Percentiles rank a stretch among this genome's conserved stretches.
phyloP scores from a whole-genome alignment of 768 basidiomycete species.

The Agaricus subrufescens region DNA sequence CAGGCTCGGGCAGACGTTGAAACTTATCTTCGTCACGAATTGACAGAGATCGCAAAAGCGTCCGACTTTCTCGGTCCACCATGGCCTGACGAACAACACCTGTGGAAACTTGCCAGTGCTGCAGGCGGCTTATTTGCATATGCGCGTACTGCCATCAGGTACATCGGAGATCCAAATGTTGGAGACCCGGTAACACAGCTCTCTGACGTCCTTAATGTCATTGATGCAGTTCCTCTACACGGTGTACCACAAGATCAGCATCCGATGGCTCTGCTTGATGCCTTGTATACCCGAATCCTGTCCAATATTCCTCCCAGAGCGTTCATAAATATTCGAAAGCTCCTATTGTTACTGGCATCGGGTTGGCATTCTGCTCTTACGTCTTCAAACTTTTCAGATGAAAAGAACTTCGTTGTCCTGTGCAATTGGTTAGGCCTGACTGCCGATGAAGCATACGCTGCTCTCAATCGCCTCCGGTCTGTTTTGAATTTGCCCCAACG shows the following conservation, averaged over 20 bases:
- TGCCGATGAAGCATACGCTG: too few relatives aligned
- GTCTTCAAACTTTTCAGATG: too few relatives aligned
- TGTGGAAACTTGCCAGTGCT: neutral
- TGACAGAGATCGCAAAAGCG: too few relatives aligned
- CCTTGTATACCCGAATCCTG: constrained; percentile 4
- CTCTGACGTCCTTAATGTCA: neutral
- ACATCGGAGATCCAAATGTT: neutral
- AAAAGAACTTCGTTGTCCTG: neutral
- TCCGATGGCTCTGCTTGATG: constrained; percentile 8
- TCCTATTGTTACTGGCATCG: neutral
- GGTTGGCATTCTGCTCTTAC: neutral
- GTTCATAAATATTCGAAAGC: neutral
- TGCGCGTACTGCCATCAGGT: neutral
- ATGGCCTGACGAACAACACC: neutral
- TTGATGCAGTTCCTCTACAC: neutral
- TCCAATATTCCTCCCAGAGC: neutral
- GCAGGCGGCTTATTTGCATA: neutral
- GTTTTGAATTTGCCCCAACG: too few relatives aligned
- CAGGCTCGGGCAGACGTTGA: too few relatives aligned
- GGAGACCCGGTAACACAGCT: neutral
- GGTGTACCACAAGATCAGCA: neutral
- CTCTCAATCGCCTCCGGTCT: too few relatives aligned
- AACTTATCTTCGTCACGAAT: too few relatives aligned
- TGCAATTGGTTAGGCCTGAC: neutral
- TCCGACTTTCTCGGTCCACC: neutral